Conservation (phyloP, 345 rosid species). For the Camelina neglecta region DNA sequence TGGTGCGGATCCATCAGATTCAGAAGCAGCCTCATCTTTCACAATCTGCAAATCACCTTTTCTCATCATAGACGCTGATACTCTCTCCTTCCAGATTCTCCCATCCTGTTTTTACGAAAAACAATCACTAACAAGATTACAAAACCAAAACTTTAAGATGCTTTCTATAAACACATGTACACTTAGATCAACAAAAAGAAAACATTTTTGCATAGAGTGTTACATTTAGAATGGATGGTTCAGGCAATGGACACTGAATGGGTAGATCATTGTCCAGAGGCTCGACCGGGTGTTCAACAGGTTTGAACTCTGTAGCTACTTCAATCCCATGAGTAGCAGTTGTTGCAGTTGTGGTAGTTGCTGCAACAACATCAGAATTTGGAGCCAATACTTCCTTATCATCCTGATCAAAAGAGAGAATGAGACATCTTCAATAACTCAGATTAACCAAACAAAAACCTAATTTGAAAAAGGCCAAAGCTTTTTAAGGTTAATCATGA, state of each 20-base stretch:
- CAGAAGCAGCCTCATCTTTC: constrained; percentile 61
- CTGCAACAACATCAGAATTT: constrained; percentile 48
- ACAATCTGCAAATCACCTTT: constrained; percentile 66
- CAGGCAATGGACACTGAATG: constrained; percentile 86
- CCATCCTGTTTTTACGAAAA: constrained; percentile 67
- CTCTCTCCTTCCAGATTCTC: constrained; percentile 92
- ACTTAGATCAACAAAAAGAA: background rate
- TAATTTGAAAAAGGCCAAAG: background rate
- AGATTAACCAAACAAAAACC: constrained; percentile 16
- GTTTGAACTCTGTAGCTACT: constrained; percentile 86
- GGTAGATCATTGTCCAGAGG: constrained; percentile 82
- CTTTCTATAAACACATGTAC: background rate
- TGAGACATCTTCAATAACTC: constrained; percentile 12
- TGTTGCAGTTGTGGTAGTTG: constrained; percentile 48
- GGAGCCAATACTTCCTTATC: constrained; percentile 72
- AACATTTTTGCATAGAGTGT: constrained; percentile 31
- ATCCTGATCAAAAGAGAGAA: constrained; percentile 51
- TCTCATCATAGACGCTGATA: constrained; percentile 62
- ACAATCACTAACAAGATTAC: constrained; percentile 2
- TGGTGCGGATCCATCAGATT: constrained; percentile 45
- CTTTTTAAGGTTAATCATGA: background rate
- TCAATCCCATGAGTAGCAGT: constrained; percentile 83
- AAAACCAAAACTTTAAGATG: constrained; percentile 7
- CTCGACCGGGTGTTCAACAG: constrained; percentile 89
- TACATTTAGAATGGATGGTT: constrained; percentile 94